These are phyloP conservation scores for Cladosporium sp. DNA, from an alignment of 2,329 filamentous ascomycete species.

Conservation along the genomic window DNA sequence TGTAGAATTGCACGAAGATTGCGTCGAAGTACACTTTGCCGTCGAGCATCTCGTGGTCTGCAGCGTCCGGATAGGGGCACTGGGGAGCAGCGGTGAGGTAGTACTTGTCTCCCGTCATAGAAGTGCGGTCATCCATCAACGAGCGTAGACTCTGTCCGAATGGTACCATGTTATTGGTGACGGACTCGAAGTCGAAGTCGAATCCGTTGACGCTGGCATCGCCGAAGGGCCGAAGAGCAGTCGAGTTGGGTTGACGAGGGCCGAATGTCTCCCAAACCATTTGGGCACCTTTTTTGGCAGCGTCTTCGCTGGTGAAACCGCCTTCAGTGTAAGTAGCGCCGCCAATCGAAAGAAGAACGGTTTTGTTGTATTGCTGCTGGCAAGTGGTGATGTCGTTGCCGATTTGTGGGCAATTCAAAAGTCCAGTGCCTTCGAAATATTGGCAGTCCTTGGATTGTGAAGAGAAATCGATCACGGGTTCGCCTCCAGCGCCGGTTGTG, in stretches of 20 bases:
- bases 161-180: constrained; percentile 57
- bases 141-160: constrained; percentile 32
- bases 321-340: constrained; percentile 67
- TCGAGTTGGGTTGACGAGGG: constrained; percentile 36
- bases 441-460: constrained; percentile 61
- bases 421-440: constrained; percentile 52
- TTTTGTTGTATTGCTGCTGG: constrained; percentile 61
- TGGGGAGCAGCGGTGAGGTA: constrained; percentile 40
- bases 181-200: constrained; percentile 69
- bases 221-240: constrained; percentile 62
- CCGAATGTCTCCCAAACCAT: constrained; percentile 70
- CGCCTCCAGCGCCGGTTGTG: constrained; percentile 49
- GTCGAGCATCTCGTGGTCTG: constrained; percentile 37
- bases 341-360: constrained; percentile 67
- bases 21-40: constrained; percentile 58
- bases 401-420: constrained; percentile 61
- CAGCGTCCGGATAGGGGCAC: constrained; percentile 37
- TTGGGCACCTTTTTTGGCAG: constrained; percentile 55
- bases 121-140: constrained; percentile 24
- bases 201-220: constrained; percentile 66
- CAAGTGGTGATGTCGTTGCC: constrained; percentile 55
- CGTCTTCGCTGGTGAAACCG: constrained; percentile 54
- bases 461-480: constrained; percentile 59
- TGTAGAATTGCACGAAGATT: constrained; percentile 43
- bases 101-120: constrained; percentile 36